phyloP scores from a whole-genome alignment of 345 rosid species.

The Linum lewisii region DNA sequence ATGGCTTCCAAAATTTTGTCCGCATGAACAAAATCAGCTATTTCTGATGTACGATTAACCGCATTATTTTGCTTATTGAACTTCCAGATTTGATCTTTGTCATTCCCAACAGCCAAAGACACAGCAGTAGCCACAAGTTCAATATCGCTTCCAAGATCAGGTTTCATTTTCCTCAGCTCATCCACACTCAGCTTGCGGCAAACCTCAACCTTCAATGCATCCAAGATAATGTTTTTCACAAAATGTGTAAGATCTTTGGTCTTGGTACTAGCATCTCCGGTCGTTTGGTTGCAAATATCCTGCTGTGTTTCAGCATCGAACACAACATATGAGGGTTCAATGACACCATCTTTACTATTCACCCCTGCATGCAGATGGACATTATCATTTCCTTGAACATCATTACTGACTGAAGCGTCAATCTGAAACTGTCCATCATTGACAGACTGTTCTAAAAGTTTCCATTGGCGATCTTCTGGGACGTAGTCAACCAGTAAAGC shows the following conservation, averaged over 20 bases:
- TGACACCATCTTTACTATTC: slow-evolving; percentile 27
- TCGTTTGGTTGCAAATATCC: slow-evolving; percentile 20
- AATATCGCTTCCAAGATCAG: slow-evolving; percentile 50
- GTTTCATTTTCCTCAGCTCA: slow-evolving; percentile 44
- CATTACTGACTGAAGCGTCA: slow-evolving; percentile 24
- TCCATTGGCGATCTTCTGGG: slow-evolving; percentile 93
- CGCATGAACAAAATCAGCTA: slow-evolving; percentile 50
- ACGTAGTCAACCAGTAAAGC: slow-evolving; percentile 74
- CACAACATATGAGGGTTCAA: slow-evolving; percentile 64
- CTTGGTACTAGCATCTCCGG: slow-evolving; percentile 20
- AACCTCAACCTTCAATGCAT: slow-evolving; percentile 66
- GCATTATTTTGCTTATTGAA: slow-evolving; percentile 25
- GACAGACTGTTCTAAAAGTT: slow-evolving; percentile 62
- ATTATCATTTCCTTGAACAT: slow-evolving; percentile 15
- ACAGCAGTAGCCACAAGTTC: slow-evolving; percentile 61
- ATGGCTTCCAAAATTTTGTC: slow-evolving; percentile 49
- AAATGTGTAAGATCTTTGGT: slow-evolving; percentile 41
- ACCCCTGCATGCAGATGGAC: slow-evolving; percentile 19
- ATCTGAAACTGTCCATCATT: slow-evolving; percentile 22
- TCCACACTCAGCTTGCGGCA: slow-evolving; percentile 50
- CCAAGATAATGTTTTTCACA: slow-evolving; percentile 48
- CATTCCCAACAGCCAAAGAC: slow-evolving; percentile 38
- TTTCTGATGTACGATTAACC: slow-evolving; percentile 24
- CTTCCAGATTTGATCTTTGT: slow-evolving; percentile 26
- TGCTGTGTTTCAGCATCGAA: slow-evolving; percentile 43